Evolutionary conservation across 2,329 filamentous ascomycete genomes (phyloP), one percentile per base, ranked within the genome.

Genomic region (Sporothrix protearum): DNA sequence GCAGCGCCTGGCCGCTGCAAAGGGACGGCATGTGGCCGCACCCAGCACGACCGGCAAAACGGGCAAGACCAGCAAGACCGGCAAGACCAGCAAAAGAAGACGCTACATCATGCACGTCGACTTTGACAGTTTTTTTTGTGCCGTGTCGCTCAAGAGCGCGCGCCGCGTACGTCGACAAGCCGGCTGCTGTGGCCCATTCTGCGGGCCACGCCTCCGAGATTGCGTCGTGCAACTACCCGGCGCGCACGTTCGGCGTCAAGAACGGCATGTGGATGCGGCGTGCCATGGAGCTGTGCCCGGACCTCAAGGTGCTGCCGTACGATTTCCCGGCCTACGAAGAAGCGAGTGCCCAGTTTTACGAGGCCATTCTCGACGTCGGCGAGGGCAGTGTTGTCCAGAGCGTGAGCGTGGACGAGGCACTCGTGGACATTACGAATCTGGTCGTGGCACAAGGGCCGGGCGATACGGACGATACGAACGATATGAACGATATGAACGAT

Each of bases 221-320:
- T 77, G 96, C 96, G 28, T 97, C 94, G 75, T 99, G 96, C 81
- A 99, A 99, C 77, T 99, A 99, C 78, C 89, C 91, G 25, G 96
- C 96, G 7, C 89, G 96, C 49, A 86, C 88, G 42, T 96, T 90
- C 76, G 95, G 95, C 0, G 86, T 99, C 70, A 97, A 94, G 78
- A 99, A 99, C 76, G 96, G 96, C 49, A 99, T 98, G 96, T 99
- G 96, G 96, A 98, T 99, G 95, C 96, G 95, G 79, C 86, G 87
- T 45, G 96, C 96, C 0, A 85, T 91, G 72, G 91, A 96, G 75
- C 80, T 96, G 22, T 99, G 94, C 77, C 91, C 95, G 0, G 88
- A 93, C 28, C 83, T 99, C 22, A 94, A 96, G 76, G 90, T 98
- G 1, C 79, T 99, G n/a, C 92, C 94, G 0, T 99, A 99, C 76